Evolutionary conservation across 352 stramenopile species (phyloP).

Genomic region (Vaucheria bursata): DNA sequence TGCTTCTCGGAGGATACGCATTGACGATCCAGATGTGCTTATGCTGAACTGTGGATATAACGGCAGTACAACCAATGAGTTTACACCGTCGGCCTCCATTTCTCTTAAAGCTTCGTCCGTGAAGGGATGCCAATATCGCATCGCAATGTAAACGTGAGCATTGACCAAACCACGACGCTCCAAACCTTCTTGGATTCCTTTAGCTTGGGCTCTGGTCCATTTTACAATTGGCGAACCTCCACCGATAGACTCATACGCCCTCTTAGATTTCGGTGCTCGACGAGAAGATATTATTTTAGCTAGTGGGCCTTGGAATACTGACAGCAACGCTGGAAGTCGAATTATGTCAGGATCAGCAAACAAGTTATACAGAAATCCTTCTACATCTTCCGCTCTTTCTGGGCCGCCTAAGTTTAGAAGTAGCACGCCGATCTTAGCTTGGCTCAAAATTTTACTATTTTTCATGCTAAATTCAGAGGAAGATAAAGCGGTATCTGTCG

Average conservation of each 20-base stretch:
- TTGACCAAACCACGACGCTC: background rate
- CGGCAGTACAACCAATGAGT: constrained; percentile 86
- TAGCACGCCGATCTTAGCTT: constrained; percentile 56
- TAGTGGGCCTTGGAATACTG: constrained; percentile 59
- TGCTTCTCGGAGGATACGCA: constrained; percentile 78
- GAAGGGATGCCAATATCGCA: constrained; percentile 92
- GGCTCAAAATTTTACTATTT: too few relatives aligned
- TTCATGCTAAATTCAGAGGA: too few relatives aligned
- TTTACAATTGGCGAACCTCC: constrained; percentile 89
- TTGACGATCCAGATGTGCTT: constrained; percentile 81
- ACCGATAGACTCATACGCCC: constrained; percentile 90
- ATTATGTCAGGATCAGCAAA: constrained; percentile 98
- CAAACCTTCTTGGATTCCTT: constrained; percentile 62
- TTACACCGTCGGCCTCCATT: constrained; percentile 83
- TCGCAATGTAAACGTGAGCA: constrained; percentile 81
- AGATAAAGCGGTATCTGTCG: too few relatives aligned
- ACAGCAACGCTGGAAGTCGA: constrained; percentile 36
- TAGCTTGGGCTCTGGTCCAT: constrained; percentile 84
- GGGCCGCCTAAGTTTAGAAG: constrained; percentile 96
- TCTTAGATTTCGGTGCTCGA: constrained; percentile 80
- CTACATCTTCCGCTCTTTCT: constrained; percentile 78
- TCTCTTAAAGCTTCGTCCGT: constrained; percentile 85
- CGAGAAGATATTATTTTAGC: constrained; percentile 64
- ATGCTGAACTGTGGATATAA: constrained; percentile 96
- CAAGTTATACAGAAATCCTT: constrained; percentile 93